Conservation (phyloP, 139 green algal genomes). For the Coelastrella sp. region DNA sequence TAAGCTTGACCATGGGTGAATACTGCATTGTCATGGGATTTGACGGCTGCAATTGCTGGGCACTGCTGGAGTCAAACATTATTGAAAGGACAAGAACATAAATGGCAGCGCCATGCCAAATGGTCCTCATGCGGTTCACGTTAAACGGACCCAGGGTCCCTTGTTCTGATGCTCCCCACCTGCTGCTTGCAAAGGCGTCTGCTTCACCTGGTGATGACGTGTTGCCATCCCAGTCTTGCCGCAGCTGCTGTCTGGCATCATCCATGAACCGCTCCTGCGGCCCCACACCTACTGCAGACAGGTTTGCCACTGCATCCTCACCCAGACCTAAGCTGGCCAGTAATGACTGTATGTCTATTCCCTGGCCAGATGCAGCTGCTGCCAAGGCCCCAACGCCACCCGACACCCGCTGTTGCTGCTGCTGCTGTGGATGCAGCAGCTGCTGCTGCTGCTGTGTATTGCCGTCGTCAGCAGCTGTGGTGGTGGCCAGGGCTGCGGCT, state of each 20-base stretch:
- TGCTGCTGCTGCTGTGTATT: not conserved
- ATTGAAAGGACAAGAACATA: no score
- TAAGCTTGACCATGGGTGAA: not conserved
- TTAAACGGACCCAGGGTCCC: not conserved
- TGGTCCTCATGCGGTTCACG: no score
- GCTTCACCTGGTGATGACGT: not conserved
- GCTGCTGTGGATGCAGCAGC: not conserved
- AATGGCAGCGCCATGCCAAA: no score
- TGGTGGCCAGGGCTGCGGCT: slow-evolving; percentile 12
- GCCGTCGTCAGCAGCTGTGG: not conserved
- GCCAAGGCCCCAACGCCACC: not conserved
- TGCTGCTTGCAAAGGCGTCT: not conserved
- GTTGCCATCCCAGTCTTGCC: not conserved
- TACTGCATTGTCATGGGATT: not conserved
- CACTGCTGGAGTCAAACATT: no score
- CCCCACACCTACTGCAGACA: slow-evolving; percentile 12
- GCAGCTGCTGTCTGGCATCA: not conserved
- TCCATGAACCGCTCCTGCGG: not conserved
- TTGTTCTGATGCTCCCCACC: not conserved
- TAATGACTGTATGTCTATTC: slow-evolving; percentile 18
- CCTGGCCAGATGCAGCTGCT: not conserved
- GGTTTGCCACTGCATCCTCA: slow-evolving; percentile 1
- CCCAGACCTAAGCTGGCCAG: slow-evolving; percentile 34
- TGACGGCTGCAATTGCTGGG: no score
- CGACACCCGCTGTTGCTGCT: slow-evolving; percentile 15